phyloP scores from a whole-genome alignment of 139 green algal species.

The Coccomyxa sp. region DNA sequence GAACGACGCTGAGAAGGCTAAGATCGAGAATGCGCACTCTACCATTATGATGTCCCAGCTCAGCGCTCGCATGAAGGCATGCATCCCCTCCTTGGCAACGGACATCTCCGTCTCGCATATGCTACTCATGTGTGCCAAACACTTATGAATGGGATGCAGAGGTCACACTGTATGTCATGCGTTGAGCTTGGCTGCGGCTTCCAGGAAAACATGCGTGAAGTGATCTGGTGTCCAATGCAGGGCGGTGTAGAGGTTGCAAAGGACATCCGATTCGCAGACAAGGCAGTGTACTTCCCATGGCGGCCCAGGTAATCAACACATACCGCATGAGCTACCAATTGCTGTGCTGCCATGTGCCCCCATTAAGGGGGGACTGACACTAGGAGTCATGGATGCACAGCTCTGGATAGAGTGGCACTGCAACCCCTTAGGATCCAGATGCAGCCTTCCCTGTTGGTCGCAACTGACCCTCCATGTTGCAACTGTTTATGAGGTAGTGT shows the following conservation, averaged over 20 bases:
- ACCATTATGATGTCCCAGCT: constrained; percentile 53
- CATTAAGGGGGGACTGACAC: too few relatives aligned
- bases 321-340: not conserved
- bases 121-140: not conserved
- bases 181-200: too few relatives aligned
- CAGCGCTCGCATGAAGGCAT: constrained; percentile 30
- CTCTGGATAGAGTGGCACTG: too few relatives aligned
- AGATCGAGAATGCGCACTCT: constrained; percentile 51
- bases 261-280: constrained; percentile 52
- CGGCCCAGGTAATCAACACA: constrained; percentile 29
- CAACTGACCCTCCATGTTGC: too few relatives aligned
- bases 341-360: not conserved
- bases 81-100: not conserved
- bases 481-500: too few relatives aligned
- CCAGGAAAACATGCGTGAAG: not conserved
- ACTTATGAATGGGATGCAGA: not conserved
- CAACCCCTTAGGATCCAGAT: too few relatives aligned
- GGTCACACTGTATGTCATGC: not conserved
- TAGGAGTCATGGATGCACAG: too few relatives aligned
- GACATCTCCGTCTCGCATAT: not conserved
- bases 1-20: constrained; percentile 23
- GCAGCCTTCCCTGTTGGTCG: too few relatives aligned
- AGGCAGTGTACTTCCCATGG: constrained; percentile 51
- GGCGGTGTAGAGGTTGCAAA: constrained; percentile 38
- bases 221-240: constrained; percentile 8